Evolutionary conservation across 441 rosid species (phyloP).

Genomic region (Syzygium malaccense): DNA sequence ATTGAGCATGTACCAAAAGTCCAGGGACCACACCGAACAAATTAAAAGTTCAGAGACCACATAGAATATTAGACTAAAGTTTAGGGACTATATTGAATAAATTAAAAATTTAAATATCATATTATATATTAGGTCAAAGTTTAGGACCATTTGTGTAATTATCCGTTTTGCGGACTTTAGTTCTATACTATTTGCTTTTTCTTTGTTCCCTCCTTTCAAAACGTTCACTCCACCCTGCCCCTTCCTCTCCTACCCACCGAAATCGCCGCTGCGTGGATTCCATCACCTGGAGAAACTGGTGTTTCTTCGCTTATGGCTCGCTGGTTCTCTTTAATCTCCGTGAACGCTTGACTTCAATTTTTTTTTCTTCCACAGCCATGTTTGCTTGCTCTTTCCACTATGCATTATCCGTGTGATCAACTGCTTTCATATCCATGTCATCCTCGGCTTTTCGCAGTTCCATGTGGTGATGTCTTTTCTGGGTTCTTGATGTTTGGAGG

Average conservation of each 20-base stretch:
- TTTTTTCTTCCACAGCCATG: background rate
- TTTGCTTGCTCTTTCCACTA: background rate
- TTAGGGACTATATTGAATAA: rapidly evolving
- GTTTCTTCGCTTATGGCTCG: background rate
- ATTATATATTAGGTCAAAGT: too few relatives aligned
- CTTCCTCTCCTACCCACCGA: background rate
- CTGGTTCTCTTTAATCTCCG: background rate
- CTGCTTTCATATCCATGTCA: background rate
- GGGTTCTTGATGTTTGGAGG: background rate
- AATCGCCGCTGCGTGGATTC: background rate
- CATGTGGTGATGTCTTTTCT: background rate
- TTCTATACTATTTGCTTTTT: background rate
- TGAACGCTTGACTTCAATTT: background rate
- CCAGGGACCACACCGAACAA: rapidly evolving
- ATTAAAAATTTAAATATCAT: too few relatives aligned
- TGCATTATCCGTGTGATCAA: background rate
- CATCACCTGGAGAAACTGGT: background rate
- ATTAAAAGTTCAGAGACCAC: too few relatives aligned
- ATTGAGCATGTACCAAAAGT: too few relatives aligned
- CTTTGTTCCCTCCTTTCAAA: background rate
- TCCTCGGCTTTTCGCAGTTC: background rate
- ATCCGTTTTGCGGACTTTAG: background rate
- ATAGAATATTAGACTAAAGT: too few relatives aligned
- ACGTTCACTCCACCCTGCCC: background rate
- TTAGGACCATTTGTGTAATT: rapidly evolving